Evolutionary conservation across 495 filamentous ascomycete species (phyloP).

Genomic region (Tuber aestivum): DNA sequence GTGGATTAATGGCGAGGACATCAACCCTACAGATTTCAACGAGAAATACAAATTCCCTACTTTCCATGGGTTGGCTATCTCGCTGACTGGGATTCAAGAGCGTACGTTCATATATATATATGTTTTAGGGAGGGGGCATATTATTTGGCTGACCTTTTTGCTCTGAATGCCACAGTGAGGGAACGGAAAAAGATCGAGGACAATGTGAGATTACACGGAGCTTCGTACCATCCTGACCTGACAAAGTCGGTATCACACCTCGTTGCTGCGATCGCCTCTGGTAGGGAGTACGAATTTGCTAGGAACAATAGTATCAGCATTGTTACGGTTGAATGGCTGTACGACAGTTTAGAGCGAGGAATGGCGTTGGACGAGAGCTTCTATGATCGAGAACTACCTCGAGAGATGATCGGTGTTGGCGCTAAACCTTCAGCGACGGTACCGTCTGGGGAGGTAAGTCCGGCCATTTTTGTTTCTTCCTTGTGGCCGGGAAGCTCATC

Average conservation of each 20-base stretch:
- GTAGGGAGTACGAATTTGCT: constrained; percentile 83
- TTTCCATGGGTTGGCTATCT: constrained; percentile 64
- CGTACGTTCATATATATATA: no score
- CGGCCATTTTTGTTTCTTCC: constrained; percentile 43
- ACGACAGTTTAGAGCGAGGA: constrained; percentile 78
- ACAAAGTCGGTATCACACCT: constrained; percentile 82
- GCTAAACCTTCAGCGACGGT: constrained; percentile 59
- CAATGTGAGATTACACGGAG: constrained; percentile 62
- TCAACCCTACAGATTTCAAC: constrained; percentile 65
- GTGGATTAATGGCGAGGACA: constrained; percentile 77
- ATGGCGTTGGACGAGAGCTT: constrained; percentile 81
- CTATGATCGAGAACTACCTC: constrained; percentile 67
- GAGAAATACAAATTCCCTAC: constrained; percentile 55
- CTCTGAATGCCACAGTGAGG: constrained; percentile 48
- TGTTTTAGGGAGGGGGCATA: background rate
- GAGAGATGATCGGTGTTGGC: constrained; percentile 64
- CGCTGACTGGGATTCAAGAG: constrained; percentile 86
- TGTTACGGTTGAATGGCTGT: constrained; percentile 77
- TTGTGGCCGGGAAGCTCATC: constrained; percentile 31
- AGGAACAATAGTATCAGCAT: constrained; percentile 69
- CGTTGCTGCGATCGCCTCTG: constrained; percentile 68
- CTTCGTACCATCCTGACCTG: constrained; percentile 75
- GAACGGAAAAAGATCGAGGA: constrained; percentile 64
- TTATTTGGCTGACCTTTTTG: constrained; percentile 8
- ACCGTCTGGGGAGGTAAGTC: constrained; percentile 46